Evolutionary conservation across 441 rosid genomes (phyloP).

Genomic region (Theobroma grandiflorum): DNA sequence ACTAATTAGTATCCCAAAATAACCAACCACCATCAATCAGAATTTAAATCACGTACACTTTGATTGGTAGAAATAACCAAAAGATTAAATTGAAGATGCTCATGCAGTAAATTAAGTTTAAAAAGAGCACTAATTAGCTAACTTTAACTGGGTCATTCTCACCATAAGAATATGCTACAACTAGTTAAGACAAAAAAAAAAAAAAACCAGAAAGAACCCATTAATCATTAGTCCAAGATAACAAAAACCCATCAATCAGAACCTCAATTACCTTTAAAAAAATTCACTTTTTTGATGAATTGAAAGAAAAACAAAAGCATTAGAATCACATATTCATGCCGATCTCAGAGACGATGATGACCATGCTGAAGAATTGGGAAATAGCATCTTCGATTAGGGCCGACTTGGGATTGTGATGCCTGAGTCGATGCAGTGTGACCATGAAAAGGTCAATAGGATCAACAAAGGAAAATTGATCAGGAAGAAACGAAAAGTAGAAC

Average conservation of each 20-base stretch:
- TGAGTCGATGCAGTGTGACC: no score
- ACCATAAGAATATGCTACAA: slow-evolving; percentile 15
- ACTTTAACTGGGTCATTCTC: not conserved
- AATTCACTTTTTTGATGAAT: slow-evolving; percentile 14
- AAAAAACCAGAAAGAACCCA: no score
- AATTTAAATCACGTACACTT: not conserved
- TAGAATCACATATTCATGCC: no score
- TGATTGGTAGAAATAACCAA: not conserved
- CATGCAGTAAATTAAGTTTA: not conserved
- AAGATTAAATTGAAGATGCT: not conserved
- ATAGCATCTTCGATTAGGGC: no score
- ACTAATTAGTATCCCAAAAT: slow-evolving; percentile 16
- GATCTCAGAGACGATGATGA: no score
- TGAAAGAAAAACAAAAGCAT: not conserved
- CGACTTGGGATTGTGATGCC: no score
- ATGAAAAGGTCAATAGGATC: no score
- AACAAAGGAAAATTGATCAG: no score
- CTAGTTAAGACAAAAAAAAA: slow-evolving; percentile 14
- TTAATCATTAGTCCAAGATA: slow-evolving; percentile 9
- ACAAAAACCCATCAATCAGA: slow-evolving; percentile 23
- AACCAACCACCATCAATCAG: slow-evolving; percentile 22
- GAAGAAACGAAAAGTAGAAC: no score
- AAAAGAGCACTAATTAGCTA: not conserved
- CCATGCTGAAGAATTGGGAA: no score
- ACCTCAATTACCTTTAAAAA: not conserved